These are phyloP conservation scores for Brettanomyces nanus DNA, from an alignment of 805 yeast genomes.

Conservation along the genomic window DNA sequence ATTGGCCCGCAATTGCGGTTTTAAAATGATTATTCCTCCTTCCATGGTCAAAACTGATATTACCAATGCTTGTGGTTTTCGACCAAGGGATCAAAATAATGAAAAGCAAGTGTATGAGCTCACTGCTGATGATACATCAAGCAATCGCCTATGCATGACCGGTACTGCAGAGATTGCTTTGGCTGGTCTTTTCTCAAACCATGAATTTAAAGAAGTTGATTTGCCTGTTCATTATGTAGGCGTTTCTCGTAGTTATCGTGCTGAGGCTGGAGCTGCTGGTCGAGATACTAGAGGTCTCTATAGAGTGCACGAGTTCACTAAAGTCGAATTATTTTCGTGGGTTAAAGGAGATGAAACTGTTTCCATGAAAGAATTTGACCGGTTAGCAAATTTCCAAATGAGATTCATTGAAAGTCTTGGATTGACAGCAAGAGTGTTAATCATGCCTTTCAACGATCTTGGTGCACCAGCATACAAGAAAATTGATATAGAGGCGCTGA, in stretches of 20 bases:
- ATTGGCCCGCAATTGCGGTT: slow-evolving; percentile 60
- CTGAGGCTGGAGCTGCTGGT: slow-evolving; percentile 97
- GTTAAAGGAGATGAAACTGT: slow-evolving; percentile 24
- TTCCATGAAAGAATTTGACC: slow-evolving; percentile 47
- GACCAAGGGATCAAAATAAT: slow-evolving; percentile 80
- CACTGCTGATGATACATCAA: slow-evolving; percentile 16
- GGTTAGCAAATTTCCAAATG: slow-evolving; percentile 56
- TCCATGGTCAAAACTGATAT: slow-evolving; percentile 72
- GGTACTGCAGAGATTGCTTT: slow-evolving; percentile 96
- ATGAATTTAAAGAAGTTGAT: slow-evolving; percentile 19
- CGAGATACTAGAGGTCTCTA: slow-evolving; percentile 86
- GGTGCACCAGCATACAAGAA: slow-evolving; percentile 92
- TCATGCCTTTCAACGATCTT: slow-evolving; percentile 85
- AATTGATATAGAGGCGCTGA: slow-evolving; percentile 93
- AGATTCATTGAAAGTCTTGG: slow-evolving; percentile 61
- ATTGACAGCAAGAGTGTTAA: slow-evolving; percentile 67
- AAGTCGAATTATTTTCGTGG: slow-evolving; percentile 89
- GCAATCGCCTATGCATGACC: slow-evolving; percentile 51
- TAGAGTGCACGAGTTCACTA: slow-evolving; percentile 93
- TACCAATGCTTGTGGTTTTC: slow-evolving; percentile 86
- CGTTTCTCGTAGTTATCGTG: slow-evolving; percentile 78
- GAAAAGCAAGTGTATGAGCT: slow-evolving; percentile 80
- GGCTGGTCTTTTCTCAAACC: slow-evolving; percentile 66
- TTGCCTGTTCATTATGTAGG: slow-evolving; percentile 66
- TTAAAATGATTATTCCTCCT: slow-evolving; percentile 71